These are phyloP conservation scores for Tulasnella sp. DNA, from an alignment of 768 basidiomycete species.

Conservation along the genomic window DNA sequence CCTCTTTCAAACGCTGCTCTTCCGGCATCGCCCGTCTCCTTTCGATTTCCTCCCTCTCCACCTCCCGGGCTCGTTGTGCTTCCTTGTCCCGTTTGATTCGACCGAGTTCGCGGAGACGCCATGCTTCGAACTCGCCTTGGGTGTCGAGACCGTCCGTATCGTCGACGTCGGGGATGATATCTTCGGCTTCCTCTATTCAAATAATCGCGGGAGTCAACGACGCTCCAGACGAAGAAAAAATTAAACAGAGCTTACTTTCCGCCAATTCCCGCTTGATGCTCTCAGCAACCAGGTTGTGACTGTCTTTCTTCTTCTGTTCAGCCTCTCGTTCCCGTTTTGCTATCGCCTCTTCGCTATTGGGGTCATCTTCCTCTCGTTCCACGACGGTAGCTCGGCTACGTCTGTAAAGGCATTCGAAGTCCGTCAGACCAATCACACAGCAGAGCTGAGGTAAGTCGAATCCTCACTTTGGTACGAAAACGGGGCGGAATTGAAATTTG, in stretches of 20 bases:
- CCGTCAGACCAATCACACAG: neutral
- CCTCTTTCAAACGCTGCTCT: slow-evolving; percentile 85
- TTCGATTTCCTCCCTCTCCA: slow-evolving; percentile 87
- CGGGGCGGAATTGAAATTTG: slow-evolving; percentile 76
- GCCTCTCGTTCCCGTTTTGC: slow-evolving; percentile 63
- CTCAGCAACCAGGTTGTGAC: slow-evolving; percentile 88
- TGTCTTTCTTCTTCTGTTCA: slow-evolving; percentile 78
- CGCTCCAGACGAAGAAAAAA: neutral
- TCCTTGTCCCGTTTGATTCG: slow-evolving; percentile 93
- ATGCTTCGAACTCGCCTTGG: slow-evolving; percentile 84
- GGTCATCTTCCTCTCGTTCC: slow-evolving; percentile 56
- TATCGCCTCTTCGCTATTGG: slow-evolving; percentile 68
- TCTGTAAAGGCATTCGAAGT: slow-evolving; percentile 34
- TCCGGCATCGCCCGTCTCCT: slow-evolving; percentile 87
- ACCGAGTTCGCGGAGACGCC: slow-evolving; percentile 89
- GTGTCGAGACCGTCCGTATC: slow-evolving; percentile 93
- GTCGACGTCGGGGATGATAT: slow-evolving; percentile 77
- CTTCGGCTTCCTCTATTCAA: slow-evolving; percentile 75
- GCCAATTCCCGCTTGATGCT: slow-evolving; percentile 85
- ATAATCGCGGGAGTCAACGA: neutral
- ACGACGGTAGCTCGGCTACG: slow-evolving; percentile 66
- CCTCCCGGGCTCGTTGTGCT: slow-evolving; percentile 67
- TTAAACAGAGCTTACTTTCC: slow-evolving; percentile 56
- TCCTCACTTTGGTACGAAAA: slow-evolving; percentile 88
- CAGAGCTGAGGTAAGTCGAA: neutral